These are phyloP conservation scores for Pseudisothecium myosuroides DNA, from an alignment of 225 moss, liverwort and hornwort species.

Conservation along the genomic window DNA sequence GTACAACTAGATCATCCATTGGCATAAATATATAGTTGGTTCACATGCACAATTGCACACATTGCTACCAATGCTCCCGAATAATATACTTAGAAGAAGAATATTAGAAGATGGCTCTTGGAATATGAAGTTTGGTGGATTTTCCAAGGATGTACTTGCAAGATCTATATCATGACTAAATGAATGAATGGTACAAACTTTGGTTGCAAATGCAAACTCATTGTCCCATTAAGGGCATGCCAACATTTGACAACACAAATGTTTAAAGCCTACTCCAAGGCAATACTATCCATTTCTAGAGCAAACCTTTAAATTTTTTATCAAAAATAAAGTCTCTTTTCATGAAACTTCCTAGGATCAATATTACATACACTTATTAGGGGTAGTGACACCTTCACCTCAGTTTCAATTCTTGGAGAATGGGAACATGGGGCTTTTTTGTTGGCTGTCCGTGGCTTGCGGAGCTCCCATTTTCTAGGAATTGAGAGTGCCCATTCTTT, in stretches of 20 bases:
- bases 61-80: background rate
- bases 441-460: no score
- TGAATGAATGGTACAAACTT: background rate
- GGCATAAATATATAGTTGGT: no score
- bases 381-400: no score
- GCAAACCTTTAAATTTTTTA: background rate
- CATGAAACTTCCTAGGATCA: accelerated
- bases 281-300: background rate
- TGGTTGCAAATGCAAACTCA: background rate
- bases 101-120: background rate
- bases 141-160: background rate
- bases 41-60: background rate
- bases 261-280: background rate
- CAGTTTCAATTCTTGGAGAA: no score
- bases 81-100: background rate
- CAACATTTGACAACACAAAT: background rate
- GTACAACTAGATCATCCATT: accelerated
- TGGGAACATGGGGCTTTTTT: no score
- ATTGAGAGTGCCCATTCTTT: no score
- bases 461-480: no score
- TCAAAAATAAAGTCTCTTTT: background rate
- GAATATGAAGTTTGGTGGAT: background rate
- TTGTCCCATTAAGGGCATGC: accelerated
- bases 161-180: background rate
- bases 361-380: background rate